These are phyloP conservation scores for Tetratostichococcus sp. DNA, from an alignment of 139 green algal species.

Conservation along the genomic window DNA sequence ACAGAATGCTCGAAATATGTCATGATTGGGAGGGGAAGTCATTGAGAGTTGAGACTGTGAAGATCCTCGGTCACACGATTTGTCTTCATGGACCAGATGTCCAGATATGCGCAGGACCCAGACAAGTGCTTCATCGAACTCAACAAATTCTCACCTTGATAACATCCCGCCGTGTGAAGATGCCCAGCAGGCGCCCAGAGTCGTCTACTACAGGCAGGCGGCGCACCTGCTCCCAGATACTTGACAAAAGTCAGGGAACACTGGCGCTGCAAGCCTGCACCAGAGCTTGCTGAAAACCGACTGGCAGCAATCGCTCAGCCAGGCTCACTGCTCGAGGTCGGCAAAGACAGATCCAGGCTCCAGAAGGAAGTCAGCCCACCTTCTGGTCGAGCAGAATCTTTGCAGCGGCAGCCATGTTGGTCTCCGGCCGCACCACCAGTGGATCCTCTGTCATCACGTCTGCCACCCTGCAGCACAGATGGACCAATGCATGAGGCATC, in stretches of 20 bases:
- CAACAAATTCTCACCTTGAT: no score
- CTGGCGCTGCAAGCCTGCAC: background rate
- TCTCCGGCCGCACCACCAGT: conserved; percentile 51
- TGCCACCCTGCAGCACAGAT: conserved; percentile 43
- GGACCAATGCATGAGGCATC: background rate
- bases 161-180: conserved; percentile 64
- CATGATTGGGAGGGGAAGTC: no score
- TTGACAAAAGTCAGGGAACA: background rate
- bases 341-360: background rate
- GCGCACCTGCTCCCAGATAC: conserved; percentile 29
- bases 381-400: conserved; percentile 30
- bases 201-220: conserved; percentile 69
- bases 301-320: background rate
- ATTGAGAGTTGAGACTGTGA: no score
- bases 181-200: conserved; percentile 41
- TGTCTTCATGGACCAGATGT: no score
- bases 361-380: background rate
- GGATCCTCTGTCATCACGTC: conserved; percentile 76
- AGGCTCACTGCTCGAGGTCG: background rate
- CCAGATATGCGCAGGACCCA: no score
- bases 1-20: no score
- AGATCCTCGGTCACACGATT: no score
- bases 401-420: conserved; percentile 64
- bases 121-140: no score
- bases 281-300: no score